Conservation (phyloP, 257 asterid species). For the Asclepias syriaca region DNA sequence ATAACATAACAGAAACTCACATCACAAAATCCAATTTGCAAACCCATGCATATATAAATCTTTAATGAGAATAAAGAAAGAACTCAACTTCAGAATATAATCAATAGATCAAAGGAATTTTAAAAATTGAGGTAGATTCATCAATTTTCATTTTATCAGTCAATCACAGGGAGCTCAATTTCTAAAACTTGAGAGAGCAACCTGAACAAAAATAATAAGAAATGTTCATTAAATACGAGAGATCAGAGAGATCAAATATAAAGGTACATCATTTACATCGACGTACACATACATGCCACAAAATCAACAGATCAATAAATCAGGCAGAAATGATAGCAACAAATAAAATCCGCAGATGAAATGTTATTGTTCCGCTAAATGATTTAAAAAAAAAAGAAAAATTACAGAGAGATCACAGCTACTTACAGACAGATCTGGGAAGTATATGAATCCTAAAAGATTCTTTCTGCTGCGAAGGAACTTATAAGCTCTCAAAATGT, state of each 20-base stretch:
- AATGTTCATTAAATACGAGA: neutral
- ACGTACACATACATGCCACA: neutral
- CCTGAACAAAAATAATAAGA: neutral
- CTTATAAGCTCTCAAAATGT: neutral
- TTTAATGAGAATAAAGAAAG: neutral
- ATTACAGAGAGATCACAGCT: neutral
- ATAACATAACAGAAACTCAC: neutral
- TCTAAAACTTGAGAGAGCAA: neutral
- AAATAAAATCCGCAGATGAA: neutral
- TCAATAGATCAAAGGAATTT: neutral
- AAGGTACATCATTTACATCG: neutral
- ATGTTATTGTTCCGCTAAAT: neutral
- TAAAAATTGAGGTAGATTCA: too few relatives aligned
- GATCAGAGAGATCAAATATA: neutral
- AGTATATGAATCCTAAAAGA: neutral
- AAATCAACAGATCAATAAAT: neutral
- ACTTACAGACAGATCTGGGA: neutral
- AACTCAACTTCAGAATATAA: neutral
- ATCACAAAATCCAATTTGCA: neutral
- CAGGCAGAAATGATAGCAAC: neutral
- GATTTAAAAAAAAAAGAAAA: neutral
- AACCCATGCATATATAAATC: neutral
- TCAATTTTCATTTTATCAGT: too few relatives aligned
- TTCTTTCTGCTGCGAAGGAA: neutral
- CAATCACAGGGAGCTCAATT: too few relatives aligned